phyloP scores from a whole-genome alignment of 768 basidiomycete species.

The Dioszegia aurantiaca region DNA sequence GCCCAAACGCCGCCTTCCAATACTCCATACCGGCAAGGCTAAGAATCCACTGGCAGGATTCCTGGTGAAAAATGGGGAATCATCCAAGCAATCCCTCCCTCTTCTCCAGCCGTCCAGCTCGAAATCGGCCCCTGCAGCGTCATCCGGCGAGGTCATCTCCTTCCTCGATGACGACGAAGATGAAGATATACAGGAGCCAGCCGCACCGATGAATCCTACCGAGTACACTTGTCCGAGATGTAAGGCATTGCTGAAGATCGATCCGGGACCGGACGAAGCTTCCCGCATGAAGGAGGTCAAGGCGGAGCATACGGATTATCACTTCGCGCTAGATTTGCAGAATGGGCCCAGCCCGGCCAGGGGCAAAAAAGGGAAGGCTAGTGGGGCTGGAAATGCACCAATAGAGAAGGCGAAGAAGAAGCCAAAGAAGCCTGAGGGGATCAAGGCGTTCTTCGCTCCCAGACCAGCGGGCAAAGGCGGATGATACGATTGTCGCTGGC shows the following conservation, averaged over 20 bases:
- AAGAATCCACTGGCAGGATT: constrained; percentile 37
- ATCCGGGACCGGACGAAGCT: constrained; percentile 24
- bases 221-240: constrained; percentile 48
- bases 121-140: not conserved
- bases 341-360: constrained; percentile 36
- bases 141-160: not conserved
- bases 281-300: constrained; percentile 34
- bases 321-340: constrained; percentile 76
- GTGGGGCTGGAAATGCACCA: not conserved
- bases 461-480: constrained; percentile 16
- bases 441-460: constrained; percentile 49
- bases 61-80: constrained; percentile 25
- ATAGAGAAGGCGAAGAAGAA: constrained; percentile 49
- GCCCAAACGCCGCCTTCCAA: constrained; percentile 40
- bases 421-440: constrained; percentile 37
- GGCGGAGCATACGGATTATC: constrained; percentile 81
- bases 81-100: constrained; percentile 5
- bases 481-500: not conserved
- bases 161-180: constrained; percentile 17
- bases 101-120: not conserved
- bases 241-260: constrained; percentile 50
- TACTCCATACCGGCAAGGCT: constrained; percentile 34
- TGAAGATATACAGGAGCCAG: no score
- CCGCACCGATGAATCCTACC: no score
- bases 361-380: constrained; percentile 1